Percentiles rank a stretch among this genome's conserved stretches.
These are phyloP conservation scores for Daldinia grandis DNA, from an alignment of 495 filamentous ascomycete genomes.

Conservation along the genomic window DNA sequence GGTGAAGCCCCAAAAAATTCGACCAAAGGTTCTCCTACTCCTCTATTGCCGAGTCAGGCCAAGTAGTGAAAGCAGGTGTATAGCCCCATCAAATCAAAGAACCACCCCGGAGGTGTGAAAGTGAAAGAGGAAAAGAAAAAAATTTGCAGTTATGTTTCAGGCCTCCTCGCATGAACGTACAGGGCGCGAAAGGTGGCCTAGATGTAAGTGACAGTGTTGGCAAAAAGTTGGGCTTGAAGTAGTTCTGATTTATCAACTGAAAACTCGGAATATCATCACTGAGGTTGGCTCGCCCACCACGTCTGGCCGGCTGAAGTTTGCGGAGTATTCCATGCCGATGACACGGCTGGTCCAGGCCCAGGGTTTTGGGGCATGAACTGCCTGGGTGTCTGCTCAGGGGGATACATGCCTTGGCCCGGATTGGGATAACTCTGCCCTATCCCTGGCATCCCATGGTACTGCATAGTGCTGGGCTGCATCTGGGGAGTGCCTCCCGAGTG, in stretches of 20 bases:
- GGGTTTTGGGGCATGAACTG: conserved; percentile 66
- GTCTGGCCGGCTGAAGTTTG: conserved; percentile 48
- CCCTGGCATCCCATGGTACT: conserved; percentile 67
- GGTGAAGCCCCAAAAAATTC: conserved; percentile 13
- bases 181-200: conserved; percentile 7
- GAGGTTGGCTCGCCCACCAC: conserved; percentile 60
- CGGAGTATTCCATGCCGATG: conserved; percentile 55
- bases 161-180: conserved; percentile 10
- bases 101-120: conserved; percentile 20
- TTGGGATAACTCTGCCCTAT: conserved; percentile 63
- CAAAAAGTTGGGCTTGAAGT: neutral
- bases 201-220: conserved; percentile 14
- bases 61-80: conserved; percentile 26
- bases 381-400: conserved; percentile 64
- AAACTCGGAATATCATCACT: conserved; percentile 35
- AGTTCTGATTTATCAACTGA: neutral
- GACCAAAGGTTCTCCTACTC: conserved; percentile 37
- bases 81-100: conserved; percentile 30
- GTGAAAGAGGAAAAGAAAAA: neutral
- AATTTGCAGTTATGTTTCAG: conserved; percentile 4
- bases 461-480: conserved; percentile 65
- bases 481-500: conserved; percentile 67
- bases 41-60: conserved; percentile 42
- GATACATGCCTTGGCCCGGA: conserved; percentile 64
- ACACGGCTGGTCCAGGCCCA: conserved; percentile 50